Conservation (phyloP, 2,329 filamentous ascomycete species). For the Tympanopsis confertula region DNA sequence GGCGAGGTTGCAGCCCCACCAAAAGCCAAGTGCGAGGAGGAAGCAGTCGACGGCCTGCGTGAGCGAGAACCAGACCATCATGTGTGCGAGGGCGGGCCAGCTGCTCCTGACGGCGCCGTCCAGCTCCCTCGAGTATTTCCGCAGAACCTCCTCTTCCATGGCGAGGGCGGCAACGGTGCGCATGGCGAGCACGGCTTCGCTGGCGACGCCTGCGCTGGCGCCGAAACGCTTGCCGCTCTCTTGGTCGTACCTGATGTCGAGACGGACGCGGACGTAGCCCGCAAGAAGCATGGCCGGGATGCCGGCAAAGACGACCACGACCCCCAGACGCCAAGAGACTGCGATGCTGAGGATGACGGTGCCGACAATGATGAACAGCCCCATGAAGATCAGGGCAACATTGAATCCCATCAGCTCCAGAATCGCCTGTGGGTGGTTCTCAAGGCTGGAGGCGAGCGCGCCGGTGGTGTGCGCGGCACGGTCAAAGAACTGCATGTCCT, state of each 20-base stretch:
- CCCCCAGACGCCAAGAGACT: slow-evolving; percentile 29
- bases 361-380: slow-evolving; percentile 24
- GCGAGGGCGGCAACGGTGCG: slow-evolving; percentile 29
- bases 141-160: slow-evolving; percentile 21
- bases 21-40: slow-evolving; percentile 20
- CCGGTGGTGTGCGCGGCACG: slow-evolving; percentile 17
- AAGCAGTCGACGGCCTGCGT: slow-evolving; percentile 19
- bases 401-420: slow-evolving; percentile 32
- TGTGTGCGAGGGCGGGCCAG: slow-evolving; percentile 6
- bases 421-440: slow-evolving; percentile 23
- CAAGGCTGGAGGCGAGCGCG: slow-evolving; percentile 17
- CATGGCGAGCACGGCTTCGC: slow-evolving; percentile 31
- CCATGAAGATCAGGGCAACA: slow-evolving; percentile 25
- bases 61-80: slow-evolving; percentile 16
- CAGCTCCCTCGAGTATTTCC: slow-evolving; percentile 19
- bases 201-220: slow-evolving; percentile 28
- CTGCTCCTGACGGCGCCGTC: slow-evolving; percentile 8
- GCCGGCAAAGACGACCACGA: slow-evolving; percentile 28
- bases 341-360: slow-evolving; percentile 25
- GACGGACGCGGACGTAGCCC: slow-evolving; percentile 28
- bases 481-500: slow-evolving; percentile 30
- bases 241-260: slow-evolving; percentile 24
- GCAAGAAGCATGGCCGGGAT: slow-evolving; percentile 25
- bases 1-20: slow-evolving; percentile 9
- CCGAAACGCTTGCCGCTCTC: slow-evolving; percentile 20